phyloP scores from a whole-genome alignment of 106 monocot genomes.

The Acorus calamus region DNA sequence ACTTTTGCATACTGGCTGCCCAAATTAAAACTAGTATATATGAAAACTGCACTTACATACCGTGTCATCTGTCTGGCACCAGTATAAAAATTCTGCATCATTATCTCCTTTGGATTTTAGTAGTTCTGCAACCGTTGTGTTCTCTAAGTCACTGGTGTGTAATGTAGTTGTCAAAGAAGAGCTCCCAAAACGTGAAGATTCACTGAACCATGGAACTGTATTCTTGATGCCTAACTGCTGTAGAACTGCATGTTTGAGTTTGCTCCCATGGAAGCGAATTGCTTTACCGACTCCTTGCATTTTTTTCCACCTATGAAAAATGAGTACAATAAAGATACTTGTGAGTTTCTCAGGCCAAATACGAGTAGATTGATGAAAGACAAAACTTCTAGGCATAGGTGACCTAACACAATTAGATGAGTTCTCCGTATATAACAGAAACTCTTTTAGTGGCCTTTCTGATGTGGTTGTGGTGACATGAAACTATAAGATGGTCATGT shows the following conservation, averaged over 20 bases:
- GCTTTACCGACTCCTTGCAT: slow-evolving; percentile 39
- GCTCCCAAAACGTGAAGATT: slow-evolving; percentile 18
- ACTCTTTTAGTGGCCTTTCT: too few relatives aligned
- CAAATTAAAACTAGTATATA: neutral
- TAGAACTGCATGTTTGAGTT: slow-evolving; percentile 31
- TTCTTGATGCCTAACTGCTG: slow-evolving; percentile 31
- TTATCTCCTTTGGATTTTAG: slow-evolving; percentile 34
- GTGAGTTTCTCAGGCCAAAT: too few relatives aligned
- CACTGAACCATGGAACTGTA: slow-evolving; percentile 17
- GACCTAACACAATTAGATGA: too few relatives aligned
- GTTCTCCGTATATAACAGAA: too few relatives aligned
- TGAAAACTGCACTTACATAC: slow-evolving; percentile 26
- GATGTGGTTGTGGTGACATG: too few relatives aligned
- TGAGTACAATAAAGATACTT: too few relatives aligned
- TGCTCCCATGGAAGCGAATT: slow-evolving; percentile 28
- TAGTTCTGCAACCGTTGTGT: slow-evolving; percentile 47
- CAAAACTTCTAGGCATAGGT: too few relatives aligned
- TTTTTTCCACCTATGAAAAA: too few relatives aligned
- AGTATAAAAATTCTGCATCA: slow-evolving; percentile 26
- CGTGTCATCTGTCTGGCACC: slow-evolving; percentile 29
- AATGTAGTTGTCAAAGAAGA: slow-evolving; percentile 6
- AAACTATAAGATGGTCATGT: too few relatives aligned
- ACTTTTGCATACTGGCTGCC: neutral
- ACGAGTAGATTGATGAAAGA: too few relatives aligned
- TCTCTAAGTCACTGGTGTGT: slow-evolving; percentile 43